A percentile compares a stretch with the other conserved stretches of the same genome.
These are phyloP conservation scores for Hanseniaspora mollemarum DNA, from an alignment of 805 yeast species.

Conservation along the genomic window DNA sequence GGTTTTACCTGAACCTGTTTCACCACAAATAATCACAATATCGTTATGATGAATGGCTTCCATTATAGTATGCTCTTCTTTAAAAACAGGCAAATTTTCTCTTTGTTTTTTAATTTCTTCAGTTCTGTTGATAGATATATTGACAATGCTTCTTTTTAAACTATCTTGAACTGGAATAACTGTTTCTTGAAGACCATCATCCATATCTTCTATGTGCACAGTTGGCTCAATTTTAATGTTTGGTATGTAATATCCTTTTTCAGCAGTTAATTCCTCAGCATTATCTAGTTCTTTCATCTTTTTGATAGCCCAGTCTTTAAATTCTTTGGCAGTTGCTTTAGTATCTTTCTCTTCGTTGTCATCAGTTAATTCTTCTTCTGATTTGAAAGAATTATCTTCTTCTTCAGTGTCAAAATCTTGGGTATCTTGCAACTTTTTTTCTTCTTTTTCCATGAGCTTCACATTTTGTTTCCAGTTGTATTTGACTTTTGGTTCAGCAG, in stretches of 20 bases:
- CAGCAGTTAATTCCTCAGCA: constrained; percentile 57
- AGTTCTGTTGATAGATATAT: constrained; percentile 54
- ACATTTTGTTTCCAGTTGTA: constrained; percentile 65
- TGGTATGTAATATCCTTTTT: constrained; percentile 44
- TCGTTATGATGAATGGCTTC: constrained; percentile 91
- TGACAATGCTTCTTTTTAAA: constrained; percentile 46
- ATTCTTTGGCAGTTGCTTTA: constrained; percentile 46
- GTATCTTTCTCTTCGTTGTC: constrained; percentile 25
- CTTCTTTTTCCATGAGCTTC: constrained; percentile 37
- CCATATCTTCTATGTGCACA: constrained; percentile 59
- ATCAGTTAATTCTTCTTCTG: constrained; percentile 23
- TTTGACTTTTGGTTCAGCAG: constrained; percentile 34
- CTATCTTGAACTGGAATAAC: constrained; percentile 47
- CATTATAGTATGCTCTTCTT: constrained; percentile 87
- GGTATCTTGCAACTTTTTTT: constrained; percentile 44
- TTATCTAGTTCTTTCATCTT: constrained; percentile 58
- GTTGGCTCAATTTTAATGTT: constrained; percentile 43
- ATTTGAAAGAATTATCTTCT: constrained; percentile 23
- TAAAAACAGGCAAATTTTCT: constrained; percentile 70
- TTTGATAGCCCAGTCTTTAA: constrained; percentile 80
- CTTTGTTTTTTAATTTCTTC: constrained; percentile 57
- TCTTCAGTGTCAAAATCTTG: constrained; percentile 38
- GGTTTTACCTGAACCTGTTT: constrained; percentile 97
- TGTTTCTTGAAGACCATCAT: constrained; percentile 56
- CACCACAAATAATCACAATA: constrained; percentile 86